These are phyloP conservation scores for Blastobotrys arbuscula DNA, from an alignment of 1,139 yeast genomes.

Conservation along the genomic window DNA sequence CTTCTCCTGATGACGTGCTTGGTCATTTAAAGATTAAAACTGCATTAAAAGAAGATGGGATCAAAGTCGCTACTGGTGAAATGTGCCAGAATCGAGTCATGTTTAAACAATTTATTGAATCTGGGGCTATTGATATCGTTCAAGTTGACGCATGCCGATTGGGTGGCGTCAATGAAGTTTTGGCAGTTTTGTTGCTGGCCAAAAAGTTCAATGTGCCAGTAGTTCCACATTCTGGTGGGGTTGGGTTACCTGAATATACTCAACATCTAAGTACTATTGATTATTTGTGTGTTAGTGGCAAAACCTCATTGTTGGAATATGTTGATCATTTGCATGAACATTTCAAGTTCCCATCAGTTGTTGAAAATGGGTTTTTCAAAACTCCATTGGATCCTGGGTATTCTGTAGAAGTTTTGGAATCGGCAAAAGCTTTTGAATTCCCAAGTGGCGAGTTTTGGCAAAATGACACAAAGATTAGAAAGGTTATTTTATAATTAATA, in stretches of 20 bases:
- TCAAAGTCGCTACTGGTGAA: slow-evolving; percentile 41
- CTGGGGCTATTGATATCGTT: slow-evolving; percentile 37
- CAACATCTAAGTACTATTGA: slow-evolving; percentile 39
- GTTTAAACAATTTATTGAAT: slow-evolving; percentile 37
- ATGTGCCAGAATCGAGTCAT: slow-evolving; percentile 40
- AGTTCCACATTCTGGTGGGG: slow-evolving; percentile 41
- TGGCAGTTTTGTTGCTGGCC: slow-evolving; percentile 38
- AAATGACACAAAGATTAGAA: slow-evolving; percentile 3
- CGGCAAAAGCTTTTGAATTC: slow-evolving; percentile 32
- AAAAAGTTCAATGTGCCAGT: slow-evolving; percentile 37
- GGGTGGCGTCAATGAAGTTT: slow-evolving; percentile 39
- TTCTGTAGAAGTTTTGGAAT: slow-evolving; percentile 35
- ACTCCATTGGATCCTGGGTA: slow-evolving; percentile 39
- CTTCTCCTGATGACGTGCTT: slow-evolving; percentile 39
- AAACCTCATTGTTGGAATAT: slow-evolving; percentile 32
- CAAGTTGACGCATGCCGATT: slow-evolving; percentile 40
- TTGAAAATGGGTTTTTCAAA: slow-evolving; percentile 35
- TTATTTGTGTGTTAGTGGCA: slow-evolving; percentile 36
- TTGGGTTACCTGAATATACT: slow-evolving; percentile 40
- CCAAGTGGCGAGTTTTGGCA: slow-evolving; percentile 38
- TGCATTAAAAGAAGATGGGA: slow-evolving; percentile 36
- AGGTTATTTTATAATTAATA: slow-evolving; percentile 2
- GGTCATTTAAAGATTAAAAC: slow-evolving; percentile 37
- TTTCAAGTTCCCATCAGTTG: slow-evolving; percentile 34
- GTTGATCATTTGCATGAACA: slow-evolving; percentile 35